Conservation (phyloP, 257 asterid genomes). For the Penstemon davidsonii region DNA sequence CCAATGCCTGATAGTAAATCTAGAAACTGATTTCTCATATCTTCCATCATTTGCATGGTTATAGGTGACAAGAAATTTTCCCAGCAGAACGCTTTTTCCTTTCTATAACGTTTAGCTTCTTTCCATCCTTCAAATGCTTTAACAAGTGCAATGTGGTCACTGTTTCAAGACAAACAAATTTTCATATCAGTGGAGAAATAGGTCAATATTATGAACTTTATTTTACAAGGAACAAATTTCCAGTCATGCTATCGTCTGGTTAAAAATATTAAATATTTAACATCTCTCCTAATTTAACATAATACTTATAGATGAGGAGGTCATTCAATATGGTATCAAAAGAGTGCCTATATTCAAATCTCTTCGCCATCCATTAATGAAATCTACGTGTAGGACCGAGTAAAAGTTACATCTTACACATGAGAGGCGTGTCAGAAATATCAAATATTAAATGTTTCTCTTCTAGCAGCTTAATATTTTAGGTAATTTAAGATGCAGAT, state of each 20-base stretch:
- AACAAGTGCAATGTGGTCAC: slow-evolving; percentile 93
- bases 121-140: slow-evolving; percentile 97
- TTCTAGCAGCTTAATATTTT: too few relatives aligned
- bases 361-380: too few relatives aligned
- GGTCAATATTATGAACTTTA: background rate
- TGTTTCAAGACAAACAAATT: slow-evolving; percentile 33
- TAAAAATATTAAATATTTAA: too few relatives aligned
- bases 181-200: slow-evolving; percentile 23
- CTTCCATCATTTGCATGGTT: slow-evolving; percentile 87
- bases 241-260: background rate
- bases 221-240: slow-evolving; percentile 6
- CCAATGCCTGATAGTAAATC: slow-evolving; percentile 86
- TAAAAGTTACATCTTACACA: too few relatives aligned
- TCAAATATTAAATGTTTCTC: too few relatives aligned
- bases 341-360: too few relatives aligned
- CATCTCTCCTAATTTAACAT: too few relatives aligned
- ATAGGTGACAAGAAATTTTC: slow-evolving; percentile 79
- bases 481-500: background rate
- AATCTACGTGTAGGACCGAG: too few relatives aligned
- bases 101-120: slow-evolving; percentile 63
- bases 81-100: slow-evolving; percentile 80
- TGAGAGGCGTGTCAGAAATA: too few relatives aligned
- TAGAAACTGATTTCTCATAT: slow-evolving; percentile 83
- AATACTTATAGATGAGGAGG: too few relatives aligned
- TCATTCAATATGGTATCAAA: too few relatives aligned